Evolutionary conservation across 1,284 basidiomycete genomes (phyloP).

Genomic region (Macrocystidia cucumis): DNA sequence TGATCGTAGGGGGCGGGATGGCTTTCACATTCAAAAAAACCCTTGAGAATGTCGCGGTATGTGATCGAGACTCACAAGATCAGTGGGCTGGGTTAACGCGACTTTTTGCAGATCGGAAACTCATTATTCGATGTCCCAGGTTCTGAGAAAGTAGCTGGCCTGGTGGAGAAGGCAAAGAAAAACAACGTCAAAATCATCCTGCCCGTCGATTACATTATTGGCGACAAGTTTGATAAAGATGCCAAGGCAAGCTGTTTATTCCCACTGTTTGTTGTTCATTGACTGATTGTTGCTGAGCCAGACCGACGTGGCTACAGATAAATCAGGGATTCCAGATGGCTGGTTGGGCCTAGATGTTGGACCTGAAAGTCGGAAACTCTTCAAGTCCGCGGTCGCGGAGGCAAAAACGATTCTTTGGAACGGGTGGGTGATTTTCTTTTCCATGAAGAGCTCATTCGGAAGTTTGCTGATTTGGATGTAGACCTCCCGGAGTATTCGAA

Average conservation of each 20-base stretch:
- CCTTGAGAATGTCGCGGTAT: conserved; percentile 70
- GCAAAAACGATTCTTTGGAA: conserved; percentile 99
- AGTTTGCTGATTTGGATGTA: conserved; percentile 17
- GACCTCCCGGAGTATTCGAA: conserved; percentile 96
- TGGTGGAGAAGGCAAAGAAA: conserved; percentile 91
- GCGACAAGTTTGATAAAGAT: conserved; percentile 93
- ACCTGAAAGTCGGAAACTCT: conserved; percentile 75
- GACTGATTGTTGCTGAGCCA: conserved; percentile 18
- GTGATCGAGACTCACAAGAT: conserved; percentile 14
- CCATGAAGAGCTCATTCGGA: not conserved
- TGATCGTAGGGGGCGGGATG: conserved; percentile 99
- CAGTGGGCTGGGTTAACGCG: not conserved
- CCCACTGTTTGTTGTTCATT: conserved; percentile 3
- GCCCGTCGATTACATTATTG: conserved; percentile 93
- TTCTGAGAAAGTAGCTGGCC: conserved; percentile 76
- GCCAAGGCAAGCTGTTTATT: conserved; percentile 51
- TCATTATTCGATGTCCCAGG: conserved; percentile 94
- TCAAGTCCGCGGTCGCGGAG: conserved; percentile 74
- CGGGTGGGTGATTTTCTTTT: conserved; percentile 43
- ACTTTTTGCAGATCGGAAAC: conserved; percentile 69
- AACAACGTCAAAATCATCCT: conserved; percentile 95
- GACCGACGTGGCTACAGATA: conserved; percentile 74
- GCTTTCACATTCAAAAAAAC: conserved; percentile 99
- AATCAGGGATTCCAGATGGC: conserved; percentile 84
- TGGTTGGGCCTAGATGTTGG: conserved; percentile 96